Evolutionary conservation across 192 early-diverging fungal species (phyloP).

Genomic region (Coemansia sp.): DNA sequence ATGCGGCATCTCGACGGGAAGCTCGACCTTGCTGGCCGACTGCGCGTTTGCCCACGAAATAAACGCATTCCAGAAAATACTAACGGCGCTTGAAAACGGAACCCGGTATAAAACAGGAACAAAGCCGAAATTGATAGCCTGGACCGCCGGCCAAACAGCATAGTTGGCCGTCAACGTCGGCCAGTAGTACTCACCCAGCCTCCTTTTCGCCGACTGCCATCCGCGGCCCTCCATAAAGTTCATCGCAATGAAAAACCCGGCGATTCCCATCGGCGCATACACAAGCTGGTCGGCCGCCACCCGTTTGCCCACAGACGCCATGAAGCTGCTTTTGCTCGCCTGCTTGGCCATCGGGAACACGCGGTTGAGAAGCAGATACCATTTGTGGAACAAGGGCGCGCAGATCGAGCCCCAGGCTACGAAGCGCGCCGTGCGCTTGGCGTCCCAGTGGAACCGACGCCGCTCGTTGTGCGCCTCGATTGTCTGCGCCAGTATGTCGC

Average conservation of each 20-base stretch:
- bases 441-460: conserved; percentile 27
- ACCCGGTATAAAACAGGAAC: conserved; percentile 63
- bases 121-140: conserved; percentile 70
- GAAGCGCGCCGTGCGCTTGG: conserved; percentile 58
- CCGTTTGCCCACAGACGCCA: conserved; percentile 47
- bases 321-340: conserved; percentile 4
- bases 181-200: conserved; percentile 58
- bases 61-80: conserved; percentile 75
- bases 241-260: conserved; percentile 63
- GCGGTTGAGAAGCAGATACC: conserved; percentile 67
- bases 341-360: conserved; percentile 53
- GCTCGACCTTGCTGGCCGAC: conserved; percentile 18
- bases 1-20: conserved; percentile 40
- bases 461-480: conserved; percentile 37
- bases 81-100: conserved; percentile 67
- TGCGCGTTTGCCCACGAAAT: conserved; percentile 62
- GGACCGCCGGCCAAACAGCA: conserved; percentile 70
- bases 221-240: conserved; percentile 58
- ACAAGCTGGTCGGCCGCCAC: conserved; percentile 61
- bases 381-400: conserved; percentile 65
- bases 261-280: conserved; percentile 69
- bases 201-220: conserved; percentile 54
- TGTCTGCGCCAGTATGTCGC: conserved; percentile 65
- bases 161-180: conserved; percentile 68
- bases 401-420: conserved; percentile 65